Evolutionary conservation across 495 filamentous ascomycete species (phyloP).

Genomic region (Penicillium egyptiacum): DNA sequence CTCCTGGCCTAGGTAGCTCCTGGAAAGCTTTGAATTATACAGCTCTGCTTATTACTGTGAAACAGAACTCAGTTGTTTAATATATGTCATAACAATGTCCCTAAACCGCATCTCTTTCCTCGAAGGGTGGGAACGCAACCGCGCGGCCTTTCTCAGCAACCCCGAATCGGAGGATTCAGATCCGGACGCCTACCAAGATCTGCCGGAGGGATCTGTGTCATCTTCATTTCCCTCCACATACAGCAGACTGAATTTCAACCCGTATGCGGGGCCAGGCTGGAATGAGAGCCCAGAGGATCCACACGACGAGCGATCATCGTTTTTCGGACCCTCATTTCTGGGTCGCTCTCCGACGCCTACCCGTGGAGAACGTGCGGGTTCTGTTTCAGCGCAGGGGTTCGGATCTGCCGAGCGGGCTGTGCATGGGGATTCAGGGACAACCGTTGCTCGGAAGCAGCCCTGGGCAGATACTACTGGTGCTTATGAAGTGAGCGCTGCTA

Average conservation of each 20-base stretch:
- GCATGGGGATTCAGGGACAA: constrained; percentile 15
- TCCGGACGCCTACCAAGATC: constrained; percentile 32
- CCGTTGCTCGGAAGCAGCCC: constrained; percentile 9
- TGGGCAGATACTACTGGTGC: constrained; percentile 56
- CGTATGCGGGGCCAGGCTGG: constrained; percentile 46
- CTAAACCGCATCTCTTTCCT: constrained; percentile 39
- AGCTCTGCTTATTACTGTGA: too few species aligned
- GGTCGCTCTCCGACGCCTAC: constrained; percentile 26
- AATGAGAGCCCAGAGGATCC: constrained; percentile 33
- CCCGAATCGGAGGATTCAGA: constrained; percentile 19
- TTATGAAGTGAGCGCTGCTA: constrained; percentile 66
- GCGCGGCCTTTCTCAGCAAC: constrained; percentile 32
- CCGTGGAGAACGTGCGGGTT: constrained; percentile 21
- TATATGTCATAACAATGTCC: constrained; percentile 26
- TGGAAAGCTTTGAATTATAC: background rate
- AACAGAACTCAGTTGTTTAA: background rate
- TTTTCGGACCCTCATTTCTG: constrained; percentile 23
- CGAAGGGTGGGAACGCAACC: constrained; percentile 47
- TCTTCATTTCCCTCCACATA: constrained; percentile 47
- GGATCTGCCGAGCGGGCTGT: background rate
- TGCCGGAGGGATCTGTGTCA: constrained; percentile 36
- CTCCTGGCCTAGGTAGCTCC: background rate
- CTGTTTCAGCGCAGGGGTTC: background rate
- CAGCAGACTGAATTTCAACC: constrained; percentile 47
- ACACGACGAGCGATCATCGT: constrained; percentile 30